phyloP scores from a whole-genome alignment of 2,329 filamentous ascomycete species.

The Pyricularia sp. region DNA sequence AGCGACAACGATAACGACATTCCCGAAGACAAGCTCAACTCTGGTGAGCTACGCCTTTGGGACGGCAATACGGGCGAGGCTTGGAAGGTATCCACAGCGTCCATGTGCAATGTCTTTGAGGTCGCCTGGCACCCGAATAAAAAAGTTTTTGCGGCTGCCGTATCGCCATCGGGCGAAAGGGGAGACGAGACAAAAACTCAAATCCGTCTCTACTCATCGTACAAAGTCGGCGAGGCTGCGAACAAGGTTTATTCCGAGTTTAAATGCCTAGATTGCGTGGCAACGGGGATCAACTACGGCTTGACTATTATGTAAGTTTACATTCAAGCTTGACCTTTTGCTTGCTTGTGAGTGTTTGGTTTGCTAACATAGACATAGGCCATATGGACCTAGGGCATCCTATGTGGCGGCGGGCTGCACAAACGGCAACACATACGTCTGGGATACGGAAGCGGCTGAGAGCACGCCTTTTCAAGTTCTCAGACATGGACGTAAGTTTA shows the following conservation, averaged over 20 bases:
- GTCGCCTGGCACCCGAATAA: slow-evolving; percentile 52
- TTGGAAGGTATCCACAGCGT: slow-evolving; percentile 39
- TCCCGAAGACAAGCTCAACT: slow-evolving; percentile 45
- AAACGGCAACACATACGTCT: slow-evolving; percentile 52
- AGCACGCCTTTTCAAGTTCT: slow-evolving; percentile 47
- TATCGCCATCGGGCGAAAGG: slow-evolving; percentile 38
- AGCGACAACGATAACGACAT: slow-evolving; percentile 46
- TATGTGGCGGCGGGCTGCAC: slow-evolving; percentile 55
- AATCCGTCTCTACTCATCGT: slow-evolving; percentile 40
- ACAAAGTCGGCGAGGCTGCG: neutral
- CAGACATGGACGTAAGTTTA: slow-evolving; percentile 36
- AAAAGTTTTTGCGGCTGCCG: slow-evolving; percentile 46
- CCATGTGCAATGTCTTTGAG: slow-evolving; percentile 54
- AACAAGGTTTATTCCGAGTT: slow-evolving; percentile 30
- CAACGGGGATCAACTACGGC: slow-evolving; percentile 50
- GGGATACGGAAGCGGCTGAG: slow-evolving; percentile 45
- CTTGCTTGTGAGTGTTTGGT: neutral
- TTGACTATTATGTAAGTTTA: slow-evolving; percentile 39
- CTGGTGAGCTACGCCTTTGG: slow-evolving; percentile 53
- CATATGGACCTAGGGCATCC: slow-evolving; percentile 38
- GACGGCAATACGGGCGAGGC: slow-evolving; percentile 33
- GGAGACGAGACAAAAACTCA: slow-evolving; percentile 42
- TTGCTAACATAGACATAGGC: slow-evolving; percentile 24
- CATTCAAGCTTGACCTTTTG: neutral
- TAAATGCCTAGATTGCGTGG: slow-evolving; percentile 48